These are phyloP conservation scores for Coemansia sp. DNA, from an alignment of 192 early-diverging fungal genomes.

Conservation along the genomic window DNA sequence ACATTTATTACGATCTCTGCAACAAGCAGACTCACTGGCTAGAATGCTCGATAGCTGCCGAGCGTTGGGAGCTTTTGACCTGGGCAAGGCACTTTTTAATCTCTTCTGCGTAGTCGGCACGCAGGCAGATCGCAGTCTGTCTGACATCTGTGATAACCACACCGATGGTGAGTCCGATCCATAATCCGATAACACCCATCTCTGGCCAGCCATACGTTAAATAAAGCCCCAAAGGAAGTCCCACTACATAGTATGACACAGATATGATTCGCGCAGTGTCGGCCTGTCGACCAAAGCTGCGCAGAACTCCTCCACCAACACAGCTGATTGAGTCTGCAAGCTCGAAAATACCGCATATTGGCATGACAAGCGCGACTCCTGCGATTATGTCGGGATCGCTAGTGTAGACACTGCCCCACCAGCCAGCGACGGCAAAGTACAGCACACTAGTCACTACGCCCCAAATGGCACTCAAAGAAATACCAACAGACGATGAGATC, in stretches of 20 bases:
- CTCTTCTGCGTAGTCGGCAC: constrained; percentile 3
- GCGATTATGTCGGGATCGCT: constrained; percentile 67
- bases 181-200: constrained; percentile 26
- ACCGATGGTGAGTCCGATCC: constrained; percentile 13
- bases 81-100: constrained; percentile 4
- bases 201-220: constrained; percentile 33
- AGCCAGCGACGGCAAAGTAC: constrained; percentile 39
- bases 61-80: not conserved
- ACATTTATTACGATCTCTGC: not conserved
- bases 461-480: constrained; percentile 17
- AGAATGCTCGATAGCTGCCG: not conserved
- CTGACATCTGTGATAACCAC: not conserved
- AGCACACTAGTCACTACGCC: constrained; percentile 55
- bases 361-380: constrained; percentile 71
- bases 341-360: constrained; percentile 73
- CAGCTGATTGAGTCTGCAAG: constrained; percentile 57
- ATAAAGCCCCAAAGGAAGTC: constrained; percentile 55
- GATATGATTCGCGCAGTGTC: constrained; percentile 48
- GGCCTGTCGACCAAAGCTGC: constrained; percentile 54
- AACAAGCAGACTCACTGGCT: not conserved
- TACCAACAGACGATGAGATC: constrained; percentile 47
- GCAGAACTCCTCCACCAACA: constrained; percentile 57
- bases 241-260: constrained; percentile 50
- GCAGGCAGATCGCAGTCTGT: not conserved
- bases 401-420: constrained; percentile 61